Evolutionary conservation across 148 eudicot genomes (phyloP).

Genomic region (Rhododendron ferrugineum): DNA sequence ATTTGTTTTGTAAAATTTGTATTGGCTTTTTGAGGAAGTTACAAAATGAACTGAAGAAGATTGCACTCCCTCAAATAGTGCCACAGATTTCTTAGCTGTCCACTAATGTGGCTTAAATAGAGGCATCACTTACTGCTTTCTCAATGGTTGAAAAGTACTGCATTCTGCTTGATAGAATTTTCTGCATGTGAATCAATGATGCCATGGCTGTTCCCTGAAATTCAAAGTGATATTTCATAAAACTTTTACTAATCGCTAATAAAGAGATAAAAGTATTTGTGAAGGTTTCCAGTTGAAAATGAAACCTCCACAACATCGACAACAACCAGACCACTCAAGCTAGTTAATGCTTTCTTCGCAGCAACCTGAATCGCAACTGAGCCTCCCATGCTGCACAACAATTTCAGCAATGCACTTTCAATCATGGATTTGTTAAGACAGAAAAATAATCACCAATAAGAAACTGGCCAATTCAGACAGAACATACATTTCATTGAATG

Average conservation of each 20-base stretch:
- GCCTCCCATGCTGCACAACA: conserved; percentile 83
- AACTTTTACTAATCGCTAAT: not conserved
- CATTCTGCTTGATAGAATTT: conserved; percentile 66
- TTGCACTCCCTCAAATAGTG: not conserved
- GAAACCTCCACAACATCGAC: conserved; percentile 98
- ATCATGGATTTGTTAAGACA: not conserved
- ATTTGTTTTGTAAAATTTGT: not conserved
- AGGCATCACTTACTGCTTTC: conserved; percentile 65
- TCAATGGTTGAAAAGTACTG: conserved; percentile 68
- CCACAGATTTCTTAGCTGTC: not conserved
- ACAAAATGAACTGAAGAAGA: not conserved
- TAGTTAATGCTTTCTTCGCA: conserved; percentile 63
- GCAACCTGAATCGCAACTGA: conserved; percentile 93
- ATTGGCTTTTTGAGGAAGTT: not conserved
- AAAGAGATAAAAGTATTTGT: not conserved
- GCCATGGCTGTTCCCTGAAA: conserved; percentile 96
- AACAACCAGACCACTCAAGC: conserved; percentile 76
- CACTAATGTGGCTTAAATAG: not conserved
- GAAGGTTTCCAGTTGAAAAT: not conserved
- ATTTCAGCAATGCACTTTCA: not conserved
- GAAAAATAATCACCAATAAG: not conserved
- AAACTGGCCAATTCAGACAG: not conserved
- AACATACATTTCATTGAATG: not conserved
- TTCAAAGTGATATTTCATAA: not conserved
- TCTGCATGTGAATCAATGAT: conserved; percentile 88